Conservation (phyloP, 2,329 filamentous ascomycete genomes). For the Tothia fuscella region DNA sequence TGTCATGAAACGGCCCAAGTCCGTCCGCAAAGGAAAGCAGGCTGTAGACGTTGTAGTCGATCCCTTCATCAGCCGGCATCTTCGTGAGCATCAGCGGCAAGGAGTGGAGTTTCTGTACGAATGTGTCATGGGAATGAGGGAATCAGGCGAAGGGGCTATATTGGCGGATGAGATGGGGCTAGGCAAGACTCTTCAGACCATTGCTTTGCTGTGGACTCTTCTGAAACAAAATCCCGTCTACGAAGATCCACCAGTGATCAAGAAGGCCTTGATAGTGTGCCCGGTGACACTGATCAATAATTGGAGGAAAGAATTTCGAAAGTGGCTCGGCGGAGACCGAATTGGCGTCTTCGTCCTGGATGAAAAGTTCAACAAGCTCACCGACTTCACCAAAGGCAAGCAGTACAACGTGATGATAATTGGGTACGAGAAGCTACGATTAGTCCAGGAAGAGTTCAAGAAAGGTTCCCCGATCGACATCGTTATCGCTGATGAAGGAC, state of each 20-base stretch:
- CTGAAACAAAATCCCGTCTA: constrained; percentile 59
- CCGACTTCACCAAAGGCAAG: constrained; percentile 57
- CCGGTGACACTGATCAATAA: constrained; percentile 62
- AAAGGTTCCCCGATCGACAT: constrained; percentile 51
- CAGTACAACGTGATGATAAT: constrained; percentile 62
- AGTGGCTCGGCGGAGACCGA: constrained; percentile 60
- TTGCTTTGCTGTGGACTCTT: constrained; percentile 58
- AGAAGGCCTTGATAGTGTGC: constrained; percentile 61
- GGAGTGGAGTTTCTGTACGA: constrained; percentile 63
- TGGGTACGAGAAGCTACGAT: constrained; percentile 58
- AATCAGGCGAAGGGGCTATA: constrained; percentile 56
- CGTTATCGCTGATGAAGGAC: constrained; percentile 58
- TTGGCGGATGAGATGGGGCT: constrained; percentile 67
- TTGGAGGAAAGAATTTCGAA: constrained; percentile 61
- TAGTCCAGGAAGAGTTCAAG: constrained; percentile 53
- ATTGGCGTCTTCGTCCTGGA: constrained; percentile 56
- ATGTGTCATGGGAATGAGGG: constrained; percentile 63
- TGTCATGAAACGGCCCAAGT: constrained; percentile 51
- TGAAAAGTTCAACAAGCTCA: constrained; percentile 46
- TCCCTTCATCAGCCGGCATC: constrained; percentile 48
- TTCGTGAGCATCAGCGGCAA: constrained; percentile 57
- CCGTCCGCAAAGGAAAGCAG: constrained; percentile 47
- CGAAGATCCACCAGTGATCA: constrained; percentile 47
- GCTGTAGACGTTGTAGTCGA: constrained; percentile 64
- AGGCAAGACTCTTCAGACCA: constrained; percentile 63